phyloP scores from a whole-genome alignment of 768 basidiomycete genomes.

The Lepiota subincarnata region DNA sequence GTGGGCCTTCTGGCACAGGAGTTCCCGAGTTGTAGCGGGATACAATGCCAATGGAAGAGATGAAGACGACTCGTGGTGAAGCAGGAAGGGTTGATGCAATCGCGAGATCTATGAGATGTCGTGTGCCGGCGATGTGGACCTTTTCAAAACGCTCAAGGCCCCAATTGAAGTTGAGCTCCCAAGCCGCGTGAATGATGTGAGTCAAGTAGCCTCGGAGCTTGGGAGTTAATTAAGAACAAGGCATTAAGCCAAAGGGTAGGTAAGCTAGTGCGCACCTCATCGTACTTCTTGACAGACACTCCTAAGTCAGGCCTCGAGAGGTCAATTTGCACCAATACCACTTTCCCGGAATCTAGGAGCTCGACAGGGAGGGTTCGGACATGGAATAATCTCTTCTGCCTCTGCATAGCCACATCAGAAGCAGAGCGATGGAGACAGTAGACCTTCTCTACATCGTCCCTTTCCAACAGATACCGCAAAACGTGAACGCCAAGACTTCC shows the following conservation, averaged over 20 bases:
- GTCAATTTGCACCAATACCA: conserved; percentile 4
- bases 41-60: conserved; percentile 12
- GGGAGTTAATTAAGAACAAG: neutral
- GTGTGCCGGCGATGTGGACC: conserved; percentile 7
- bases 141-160: conserved; percentile 10
- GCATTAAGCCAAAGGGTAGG: neutral
- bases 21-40: neutral
- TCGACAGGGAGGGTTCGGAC: neutral
- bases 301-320: conserved; percentile 2
- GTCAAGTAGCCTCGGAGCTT: conserved; percentile 7
- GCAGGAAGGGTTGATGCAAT: neutral
- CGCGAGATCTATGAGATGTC: conserved; percentile 9
- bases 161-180: conserved; percentile 15
- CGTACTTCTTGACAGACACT: neutral
- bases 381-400: conserved; percentile 1
- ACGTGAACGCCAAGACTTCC: conserved; percentile 28
- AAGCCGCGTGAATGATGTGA: conserved; percentile 13
- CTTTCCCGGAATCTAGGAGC: neutral
- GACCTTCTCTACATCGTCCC: conserved; percentile 14
- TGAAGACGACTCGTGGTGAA: conserved; percentile 4
- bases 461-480: conserved; percentile 19
- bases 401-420: neutral
- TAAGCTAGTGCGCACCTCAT: neutral
- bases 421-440: conserved; percentile 22
- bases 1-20: conserved; percentile 4